Evolutionary conservation across 371 early-diverging fungal genomes (phyloP), one percentile per base, ranked within the genome.

Genomic region (Rhizomucor miehei): DNA sequence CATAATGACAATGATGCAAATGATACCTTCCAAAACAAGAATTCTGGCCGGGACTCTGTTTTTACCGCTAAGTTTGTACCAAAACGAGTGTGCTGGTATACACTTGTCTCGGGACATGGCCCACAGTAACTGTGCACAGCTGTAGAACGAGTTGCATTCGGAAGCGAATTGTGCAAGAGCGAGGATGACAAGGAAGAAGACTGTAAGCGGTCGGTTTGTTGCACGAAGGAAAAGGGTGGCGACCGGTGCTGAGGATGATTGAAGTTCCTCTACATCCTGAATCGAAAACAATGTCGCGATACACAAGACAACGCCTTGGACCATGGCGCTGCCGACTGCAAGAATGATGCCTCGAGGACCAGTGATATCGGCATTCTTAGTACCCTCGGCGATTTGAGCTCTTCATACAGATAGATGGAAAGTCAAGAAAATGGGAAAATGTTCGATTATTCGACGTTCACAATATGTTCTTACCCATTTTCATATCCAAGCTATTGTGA

Each of bases 321-420:
- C 24, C 35, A 70, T 52, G 11, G 76, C 65, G 48, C 62, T 56
- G n/a, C 50, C 24, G 9, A 75, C 65, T 45, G 66, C 66, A 13
- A 69, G 57, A n/a, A 75, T 52, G 25, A 75, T 75, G 19, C 75
- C 75, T 6, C 69, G 65, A 3, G 76, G 76, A n/a, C 71, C 76
- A 19, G 71, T 72, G 17, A 60, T 46, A 48, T 63, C 70, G 5
- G 71, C 68, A 20, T 63, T 64, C 38, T 70, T 60, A 3, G 76
- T 76, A 11, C 72, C 76, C 55, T 76, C 76, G 0, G 70, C 69
- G 48, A 76, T 67, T 44, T 76, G 76, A 39, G 73, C 76, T 14
- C 67, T 35, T 6, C 47, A 24, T 38, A 14, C 10, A 38, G 9
- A 38, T 38, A 38, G 9, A 38, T 38, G 38, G 38, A 10, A 38